phyloP scores from a whole-genome alignment of 164 flowering plant genomes.

The Stephania japonica region DNA sequence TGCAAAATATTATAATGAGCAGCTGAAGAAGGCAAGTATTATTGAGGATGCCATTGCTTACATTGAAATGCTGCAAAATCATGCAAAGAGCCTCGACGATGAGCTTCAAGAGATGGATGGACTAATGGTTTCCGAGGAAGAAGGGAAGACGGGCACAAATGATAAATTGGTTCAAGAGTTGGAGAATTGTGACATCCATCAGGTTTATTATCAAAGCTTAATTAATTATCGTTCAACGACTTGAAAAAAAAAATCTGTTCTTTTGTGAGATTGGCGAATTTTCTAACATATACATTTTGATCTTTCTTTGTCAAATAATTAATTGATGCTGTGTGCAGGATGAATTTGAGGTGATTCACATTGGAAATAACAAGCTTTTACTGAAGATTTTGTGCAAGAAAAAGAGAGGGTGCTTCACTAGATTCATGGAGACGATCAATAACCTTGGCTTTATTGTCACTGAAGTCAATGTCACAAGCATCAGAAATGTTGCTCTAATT shows the following conservation, averaged over 20 bases:
- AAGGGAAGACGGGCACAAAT: constrained; percentile 3
- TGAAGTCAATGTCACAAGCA: constrained; percentile 45
- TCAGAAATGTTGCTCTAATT: constrained; percentile 39
- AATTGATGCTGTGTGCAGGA: constrained; percentile 25
- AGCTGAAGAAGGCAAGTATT: constrained; percentile 71
- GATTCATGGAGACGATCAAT: constrained; percentile 44
- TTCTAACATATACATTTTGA: neutral
- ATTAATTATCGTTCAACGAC: no score
- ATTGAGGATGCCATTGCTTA: constrained; percentile 62
- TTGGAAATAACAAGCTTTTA: constrained; percentile 42
- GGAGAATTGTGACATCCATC: constrained; percentile 27
- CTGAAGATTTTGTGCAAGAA: constrained; percentile 42
- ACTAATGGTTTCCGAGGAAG: constrained; percentile 18
- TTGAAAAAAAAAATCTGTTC: no score
- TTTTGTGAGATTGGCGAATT: neutral
- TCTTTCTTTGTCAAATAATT: neutral
- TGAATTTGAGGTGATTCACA: constrained; percentile 37
- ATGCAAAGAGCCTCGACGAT: constrained; percentile 37
- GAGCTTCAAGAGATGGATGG: constrained; percentile 44
- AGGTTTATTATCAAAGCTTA: no score
- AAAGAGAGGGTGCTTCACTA: constrained; percentile 42
- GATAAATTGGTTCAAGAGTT: constrained; percentile 20
- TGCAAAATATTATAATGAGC: neutral
- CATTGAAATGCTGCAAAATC: constrained; percentile 40
- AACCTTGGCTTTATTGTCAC: constrained; percentile 45